These are phyloP conservation scores for Dillenia suffruticosa DNA, from an alignment of 164 flowering plant species.

Conservation along the genomic window DNA sequence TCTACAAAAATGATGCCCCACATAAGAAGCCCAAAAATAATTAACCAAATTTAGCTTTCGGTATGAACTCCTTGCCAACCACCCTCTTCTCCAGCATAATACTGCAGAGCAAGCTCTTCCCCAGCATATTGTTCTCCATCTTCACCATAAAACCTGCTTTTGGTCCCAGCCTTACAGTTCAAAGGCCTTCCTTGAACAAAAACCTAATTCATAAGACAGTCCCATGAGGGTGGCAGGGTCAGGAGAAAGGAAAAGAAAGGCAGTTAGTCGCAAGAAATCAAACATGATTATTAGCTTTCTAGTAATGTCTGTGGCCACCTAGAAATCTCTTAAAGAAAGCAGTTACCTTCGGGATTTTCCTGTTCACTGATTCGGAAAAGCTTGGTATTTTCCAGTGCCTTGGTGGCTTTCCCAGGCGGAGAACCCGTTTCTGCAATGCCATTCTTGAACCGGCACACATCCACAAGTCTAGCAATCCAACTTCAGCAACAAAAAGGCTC, in stretches of 20 bases:
- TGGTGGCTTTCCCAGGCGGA: conserved; percentile 92
- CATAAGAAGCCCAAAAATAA: conserved; percentile 87
- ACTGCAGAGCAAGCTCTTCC: conserved; percentile 85
- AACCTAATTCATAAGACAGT: conserved; percentile 35
- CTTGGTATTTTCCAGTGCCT: conserved; percentile 90
- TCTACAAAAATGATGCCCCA: conserved; percentile 91
- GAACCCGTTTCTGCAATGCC: conserved; percentile 80
- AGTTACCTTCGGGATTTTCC: conserved; percentile 76
- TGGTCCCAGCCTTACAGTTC: conserved; percentile 64
- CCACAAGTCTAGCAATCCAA: conserved; percentile 77
- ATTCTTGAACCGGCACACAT: conserved; percentile 90
- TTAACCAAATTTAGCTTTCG: conserved; percentile 94
- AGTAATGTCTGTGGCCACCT: neutral
- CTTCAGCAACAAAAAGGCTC: conserved; percentile 85
- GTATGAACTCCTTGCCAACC: conserved; percentile 91
- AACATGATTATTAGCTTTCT: neutral
- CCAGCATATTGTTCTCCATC: conserved; percentile 94
- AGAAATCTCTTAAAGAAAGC: neutral
- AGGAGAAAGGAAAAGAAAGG: conserved; percentile 5
- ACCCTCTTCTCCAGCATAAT: conserved; percentile 85
- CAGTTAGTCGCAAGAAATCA: neutral
- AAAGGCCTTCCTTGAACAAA: conserved; percentile 79
- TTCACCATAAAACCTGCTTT: conserved; percentile 80
- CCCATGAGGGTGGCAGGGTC: too few relatives aligned
- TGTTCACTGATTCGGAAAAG: conserved; percentile 50